A percentile compares a stretch with the other conserved stretches of the same genome.
Evolutionary conservation across 495 filamentous ascomycete species (phyloP).

Genomic region (Tirmania nivea): DNA sequence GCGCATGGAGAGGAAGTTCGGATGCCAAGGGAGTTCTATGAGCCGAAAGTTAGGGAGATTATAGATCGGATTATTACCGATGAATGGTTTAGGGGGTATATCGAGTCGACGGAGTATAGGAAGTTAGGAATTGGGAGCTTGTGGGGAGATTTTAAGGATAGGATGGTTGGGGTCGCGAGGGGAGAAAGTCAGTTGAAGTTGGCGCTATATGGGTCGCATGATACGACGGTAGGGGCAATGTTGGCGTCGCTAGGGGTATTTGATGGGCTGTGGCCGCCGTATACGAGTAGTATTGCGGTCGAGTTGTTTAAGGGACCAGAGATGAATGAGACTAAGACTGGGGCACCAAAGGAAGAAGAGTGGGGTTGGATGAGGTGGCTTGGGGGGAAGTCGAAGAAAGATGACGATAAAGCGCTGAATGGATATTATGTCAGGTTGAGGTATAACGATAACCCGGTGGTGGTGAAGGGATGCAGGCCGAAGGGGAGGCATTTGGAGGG

Average conservation of each 20-base stretch:
- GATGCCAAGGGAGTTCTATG: slow-evolving; percentile 75
- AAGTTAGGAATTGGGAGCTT: slow-evolving; percentile 65
- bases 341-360: background rate
- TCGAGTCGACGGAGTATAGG: slow-evolving; percentile 65
- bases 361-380: background rate
- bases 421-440: slow-evolving; percentile 82
- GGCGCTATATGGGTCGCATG: slow-evolving; percentile 72
- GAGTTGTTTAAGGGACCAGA: slow-evolving; percentile 52
- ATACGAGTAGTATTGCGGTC: slow-evolving; percentile 73
- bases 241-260: slow-evolving; percentile 62
- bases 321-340: slow-evolving; percentile 4
- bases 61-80: slow-evolving; percentile 66
- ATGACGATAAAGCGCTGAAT: slow-evolving; percentile 20
- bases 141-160: slow-evolving; percentile 59
- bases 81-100: slow-evolving; percentile 84
- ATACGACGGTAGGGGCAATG: slow-evolving; percentile 71
- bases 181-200: slow-evolving; percentile 33
- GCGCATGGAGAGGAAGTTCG: slow-evolving; percentile 63
- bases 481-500: slow-evolving; percentile 68
- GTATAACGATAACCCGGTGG: slow-evolving; percentile 69
- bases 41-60: slow-evolving; percentile 41
- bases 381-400: background rate
- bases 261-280: slow-evolving; percentile 67
- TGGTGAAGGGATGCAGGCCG: slow-evolving; percentile 56
- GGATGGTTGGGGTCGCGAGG: slow-evolving; percentile 39